A percentile compares a stretch with the other conserved stretches of the same genome.
Conservation (phyloP, 108 stramenopile genomes). For the Cyclotella kingstonii region DNA sequence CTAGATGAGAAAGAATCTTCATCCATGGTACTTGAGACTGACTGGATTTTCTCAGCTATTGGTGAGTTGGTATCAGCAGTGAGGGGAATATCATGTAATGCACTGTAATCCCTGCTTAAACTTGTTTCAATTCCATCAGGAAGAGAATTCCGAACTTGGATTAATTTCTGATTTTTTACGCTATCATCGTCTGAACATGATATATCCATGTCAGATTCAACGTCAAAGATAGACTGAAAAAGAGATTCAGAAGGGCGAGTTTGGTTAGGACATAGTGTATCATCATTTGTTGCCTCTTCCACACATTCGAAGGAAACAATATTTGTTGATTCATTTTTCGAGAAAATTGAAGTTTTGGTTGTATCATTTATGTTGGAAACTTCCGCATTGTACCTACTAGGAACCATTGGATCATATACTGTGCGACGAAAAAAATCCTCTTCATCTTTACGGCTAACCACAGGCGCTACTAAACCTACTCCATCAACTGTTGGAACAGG, state of each 20-base stretch:
- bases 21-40: too few relatives aligned
- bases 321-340: slow-evolving; percentile 1
- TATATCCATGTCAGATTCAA: slow-evolving; percentile 38
- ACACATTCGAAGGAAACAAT: neutral
- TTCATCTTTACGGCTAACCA: slow-evolving; percentile 6
- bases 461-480: neutral
- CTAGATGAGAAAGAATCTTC: too few relatives aligned
- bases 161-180: neutral
- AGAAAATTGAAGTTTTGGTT: neutral
- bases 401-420: slow-evolving; percentile 22
- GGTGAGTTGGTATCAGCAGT: too few relatives aligned
- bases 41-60: too few relatives aligned
- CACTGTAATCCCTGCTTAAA: too few relatives aligned
- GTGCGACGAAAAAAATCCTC: slow-evolving; percentile 32
- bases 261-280: slow-evolving; percentile 6
- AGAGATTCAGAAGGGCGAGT: slow-evolving; percentile 25
- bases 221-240: slow-evolving; percentile 42
- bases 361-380: neutral
- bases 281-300: slow-evolving; percentile 8
- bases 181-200: slow-evolving; percentile 23
- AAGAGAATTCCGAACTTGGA: neutral
- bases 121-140: too few relatives aligned
- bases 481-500: slow-evolving; percentile 23
- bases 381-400: neutral
- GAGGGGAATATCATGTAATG: too few relatives aligned